A percentile compares a stretch with the other conserved stretches of the same genome.
These are phyloP conservation scores for Alternaria gansuensis DNA, from an alignment of 2,329 filamentous ascomycete genomes.

Conservation along the genomic window DNA sequence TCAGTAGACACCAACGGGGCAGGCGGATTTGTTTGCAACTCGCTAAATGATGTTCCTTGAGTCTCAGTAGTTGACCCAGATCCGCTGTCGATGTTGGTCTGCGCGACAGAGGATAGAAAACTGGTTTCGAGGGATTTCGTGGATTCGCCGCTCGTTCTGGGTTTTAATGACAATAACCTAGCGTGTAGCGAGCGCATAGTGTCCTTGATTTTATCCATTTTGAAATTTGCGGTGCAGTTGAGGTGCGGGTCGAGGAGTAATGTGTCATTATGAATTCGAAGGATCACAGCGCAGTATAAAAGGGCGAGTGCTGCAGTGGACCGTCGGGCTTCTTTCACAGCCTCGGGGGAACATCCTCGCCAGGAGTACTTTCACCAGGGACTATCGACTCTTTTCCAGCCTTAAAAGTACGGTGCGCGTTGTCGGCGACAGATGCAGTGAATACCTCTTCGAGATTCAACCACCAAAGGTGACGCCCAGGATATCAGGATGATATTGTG, in stretches of 20 bases:
- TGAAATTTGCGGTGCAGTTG: background rate
- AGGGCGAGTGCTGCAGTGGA: background rate
- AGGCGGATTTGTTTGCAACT: background rate
- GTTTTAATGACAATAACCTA: background rate
- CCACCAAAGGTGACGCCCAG: background rate
- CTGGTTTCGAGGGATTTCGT: background rate
- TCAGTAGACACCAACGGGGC: background rate
- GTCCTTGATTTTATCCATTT: slow-evolving; percentile 12
- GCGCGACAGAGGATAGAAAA: background rate
- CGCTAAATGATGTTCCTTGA: background rate
- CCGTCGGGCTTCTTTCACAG: background rate
- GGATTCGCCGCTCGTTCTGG: background rate
- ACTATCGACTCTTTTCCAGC: background rate
- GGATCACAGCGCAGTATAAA: background rate
- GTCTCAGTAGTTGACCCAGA: background rate
- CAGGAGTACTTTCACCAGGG: background rate
- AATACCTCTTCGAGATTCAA: background rate
- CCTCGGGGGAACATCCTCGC: background rate
- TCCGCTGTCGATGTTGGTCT: background rate
- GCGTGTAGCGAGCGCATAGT: slow-evolving; percentile 7
- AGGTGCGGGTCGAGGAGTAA: background rate
- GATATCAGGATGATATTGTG: background rate
- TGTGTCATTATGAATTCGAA: background rate
- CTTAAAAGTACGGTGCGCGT: background rate
- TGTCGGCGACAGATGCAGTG: background rate